A percentile compares a stretch with the other conserved stretches of the same genome.
These are phyloP conservation scores for Pyricularia grisea DNA, from an alignment of 2,329 filamentous ascomycete species.

Conservation along the genomic window DNA sequence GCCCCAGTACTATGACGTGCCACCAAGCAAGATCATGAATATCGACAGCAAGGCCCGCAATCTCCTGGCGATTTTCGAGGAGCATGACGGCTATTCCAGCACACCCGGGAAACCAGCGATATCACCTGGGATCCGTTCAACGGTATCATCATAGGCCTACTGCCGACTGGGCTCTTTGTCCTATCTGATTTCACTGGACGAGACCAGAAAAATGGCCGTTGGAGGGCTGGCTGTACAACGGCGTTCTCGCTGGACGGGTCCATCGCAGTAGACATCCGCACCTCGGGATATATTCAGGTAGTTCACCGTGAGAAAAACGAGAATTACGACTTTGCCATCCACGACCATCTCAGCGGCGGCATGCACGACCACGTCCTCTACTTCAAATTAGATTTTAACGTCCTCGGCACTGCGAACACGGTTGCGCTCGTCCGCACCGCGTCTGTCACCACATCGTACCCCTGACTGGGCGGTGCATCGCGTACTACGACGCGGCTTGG, in stretches of 20 bases:
- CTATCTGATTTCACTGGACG: constrained; percentile 38
- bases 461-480: constrained; percentile 36
- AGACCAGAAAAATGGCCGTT: constrained; percentile 40
- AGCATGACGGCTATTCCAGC: constrained; percentile 22
- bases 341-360: constrained; percentile 34
- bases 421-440: constrained; percentile 25
- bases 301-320: constrained; percentile 34
- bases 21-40: no score
- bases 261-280: constrained; percentile 39
- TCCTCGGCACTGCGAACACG: constrained; percentile 36
- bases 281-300: constrained; percentile 44
- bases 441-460: constrained; percentile 25
- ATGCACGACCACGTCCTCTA: constrained; percentile 49
- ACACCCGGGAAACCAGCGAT: constrained; percentile 23
- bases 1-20: no score
- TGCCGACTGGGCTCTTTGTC: constrained; percentile 34
- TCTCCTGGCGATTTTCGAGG: constrained; percentile 25
- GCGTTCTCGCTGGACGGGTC: constrained; percentile 41
- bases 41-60: constrained; percentile 28
- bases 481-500: constrained; percentile 43
- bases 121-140: constrained; percentile 36
- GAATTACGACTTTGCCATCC: constrained; percentile 39
- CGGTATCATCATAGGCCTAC: constrained; percentile 26
- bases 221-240: constrained; percentile 44
- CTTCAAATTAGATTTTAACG: constrained; percentile 45